These are phyloP conservation scores for Colletotrichum camelliae DNA, from an alignment of 2,329 filamentous ascomycete genomes.

Conservation along the genomic window DNA sequence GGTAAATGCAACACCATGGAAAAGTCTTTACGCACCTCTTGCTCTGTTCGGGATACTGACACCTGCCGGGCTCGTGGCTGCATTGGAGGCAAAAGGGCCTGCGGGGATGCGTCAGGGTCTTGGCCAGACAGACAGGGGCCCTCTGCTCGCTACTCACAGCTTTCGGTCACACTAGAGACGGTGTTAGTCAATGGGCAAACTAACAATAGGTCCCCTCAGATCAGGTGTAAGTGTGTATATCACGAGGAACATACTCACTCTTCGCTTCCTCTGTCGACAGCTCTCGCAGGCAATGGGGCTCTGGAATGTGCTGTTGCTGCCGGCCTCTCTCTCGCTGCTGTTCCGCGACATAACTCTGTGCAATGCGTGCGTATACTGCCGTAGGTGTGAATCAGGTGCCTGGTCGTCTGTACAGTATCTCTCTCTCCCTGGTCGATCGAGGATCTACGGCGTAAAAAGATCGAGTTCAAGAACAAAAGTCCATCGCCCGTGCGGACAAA, in stretches of 20 bases:
- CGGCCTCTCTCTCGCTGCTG: neutral
- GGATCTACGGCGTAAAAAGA: constrained; percentile 2
- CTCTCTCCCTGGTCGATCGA: neutral
- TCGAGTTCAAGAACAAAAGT: constrained; percentile 4
- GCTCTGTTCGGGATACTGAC: constrained; percentile 38
- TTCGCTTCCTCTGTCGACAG: constrained; percentile 37
- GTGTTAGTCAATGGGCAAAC: neutral
- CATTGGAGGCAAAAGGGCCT: constrained; percentile 36
- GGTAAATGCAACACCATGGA: neutral
- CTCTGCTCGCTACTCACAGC: neutral
- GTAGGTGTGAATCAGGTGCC: neutral
- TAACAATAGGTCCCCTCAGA: neutral
- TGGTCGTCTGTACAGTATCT: neutral
- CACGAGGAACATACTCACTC: constrained; percentile 24
- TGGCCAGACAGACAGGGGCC: neutral
- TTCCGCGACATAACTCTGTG: neutral
- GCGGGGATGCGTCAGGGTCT: neutral
- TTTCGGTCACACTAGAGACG: constrained; percentile 16
- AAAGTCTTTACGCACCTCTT: constrained; percentile 27
- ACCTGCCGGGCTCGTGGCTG: constrained; percentile 31
- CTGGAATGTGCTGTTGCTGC: neutral
- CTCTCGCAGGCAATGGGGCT: constrained; percentile 37
- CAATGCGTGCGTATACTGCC: neutral
- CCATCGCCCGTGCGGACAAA: neutral
- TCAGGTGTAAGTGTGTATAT: neutral